Evolutionary conservation across 2,329 filamentous ascomycete genomes (phyloP).

Genomic region (Ceratocystis ficicola): DNA sequence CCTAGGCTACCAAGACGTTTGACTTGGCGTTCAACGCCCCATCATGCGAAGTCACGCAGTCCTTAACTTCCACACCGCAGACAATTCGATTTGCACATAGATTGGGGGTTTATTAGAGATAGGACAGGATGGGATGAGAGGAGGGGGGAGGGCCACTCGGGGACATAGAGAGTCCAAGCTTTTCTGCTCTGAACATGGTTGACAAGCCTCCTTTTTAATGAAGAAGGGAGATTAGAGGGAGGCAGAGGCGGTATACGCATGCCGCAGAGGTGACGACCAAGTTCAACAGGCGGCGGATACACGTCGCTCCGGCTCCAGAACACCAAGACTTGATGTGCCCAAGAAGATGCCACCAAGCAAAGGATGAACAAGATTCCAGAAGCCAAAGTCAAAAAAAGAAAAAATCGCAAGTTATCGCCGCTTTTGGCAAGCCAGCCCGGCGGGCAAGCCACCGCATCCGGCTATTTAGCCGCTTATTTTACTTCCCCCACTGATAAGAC

Average conservation of each 20-base stretch:
- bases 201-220: conserved; percentile 7
- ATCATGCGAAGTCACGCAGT: not conserved
- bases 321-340: too few species aligned
- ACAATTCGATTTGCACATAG: too few species aligned
- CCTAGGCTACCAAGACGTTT: too few species aligned
- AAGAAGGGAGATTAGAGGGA: too few species aligned
- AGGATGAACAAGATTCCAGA: not conserved
- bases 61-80: not conserved
- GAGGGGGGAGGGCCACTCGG: not conserved
- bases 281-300: not conserved
- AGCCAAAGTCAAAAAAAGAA: not conserved
- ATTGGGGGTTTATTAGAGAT: too few species aligned
- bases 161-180: not conserved
- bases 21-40: not conserved
- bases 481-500: not conserved
- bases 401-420: not conserved
- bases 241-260: not conserved
- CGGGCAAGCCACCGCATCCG: not conserved
- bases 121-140: not conserved
- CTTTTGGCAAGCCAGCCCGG: not conserved
- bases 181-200: conserved; percentile 7
- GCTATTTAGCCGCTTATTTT: conserved; percentile 1
- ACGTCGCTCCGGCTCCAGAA: too few species aligned
- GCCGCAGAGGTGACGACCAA: not conserved
- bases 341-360: not conserved